Percentiles rank a stretch among this genome's conserved stretches.
These are phyloP conservation scores for Rhodotorula sp. DNA, from an alignment of 1,284 basidiomycete genomes.

Conservation along the genomic window DNA sequence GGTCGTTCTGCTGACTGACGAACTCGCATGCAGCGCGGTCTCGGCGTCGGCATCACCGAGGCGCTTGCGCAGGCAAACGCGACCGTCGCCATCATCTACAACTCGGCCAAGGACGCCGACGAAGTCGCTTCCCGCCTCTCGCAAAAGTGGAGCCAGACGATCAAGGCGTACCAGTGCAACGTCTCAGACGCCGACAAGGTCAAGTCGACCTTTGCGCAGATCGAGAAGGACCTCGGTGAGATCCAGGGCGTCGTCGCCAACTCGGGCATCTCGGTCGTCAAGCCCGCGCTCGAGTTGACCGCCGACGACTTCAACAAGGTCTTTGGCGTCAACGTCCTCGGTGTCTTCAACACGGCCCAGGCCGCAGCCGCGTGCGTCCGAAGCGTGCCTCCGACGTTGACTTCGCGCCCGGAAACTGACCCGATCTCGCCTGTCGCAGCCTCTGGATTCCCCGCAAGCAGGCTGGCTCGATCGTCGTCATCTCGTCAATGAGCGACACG, in stretches of 20 bases:
- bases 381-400: too few relatives aligned
- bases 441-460: constrained; percentile 47
- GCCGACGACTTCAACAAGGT: constrained; percentile 54
- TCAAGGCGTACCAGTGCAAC: constrained; percentile 49
- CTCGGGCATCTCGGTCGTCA: constrained; percentile 54
- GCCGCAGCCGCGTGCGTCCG: constrained; percentile 45
- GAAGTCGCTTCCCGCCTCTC: constrained; percentile 51
- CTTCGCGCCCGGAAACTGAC: neutral
- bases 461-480: constrained; percentile 54
- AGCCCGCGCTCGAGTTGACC: constrained; percentile 55
- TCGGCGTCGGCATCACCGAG: constrained; percentile 55
- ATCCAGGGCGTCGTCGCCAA: constrained; percentile 53
- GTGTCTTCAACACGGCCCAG: constrained; percentile 55
- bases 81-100: constrained; percentile 46
- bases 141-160: constrained; percentile 49
- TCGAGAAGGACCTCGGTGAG: constrained; percentile 52
- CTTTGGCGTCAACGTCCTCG: constrained; percentile 50
- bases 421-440: constrained; percentile 36
- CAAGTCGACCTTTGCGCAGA: constrained; percentile 49
- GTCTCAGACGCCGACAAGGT: constrained; percentile 46
- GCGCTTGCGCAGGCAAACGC: constrained; percentile 54
- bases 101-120: constrained; percentile 50
- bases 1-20: constrained; percentile 50
- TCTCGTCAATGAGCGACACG: constrained; percentile 57
- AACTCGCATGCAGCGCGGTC: constrained; percentile 47